Evolutionary conservation across 495 filamentous ascomycete genomes (phyloP), one percentile per base, ranked within the genome.

Genomic region (Alectoria sarmentosa): DNA sequence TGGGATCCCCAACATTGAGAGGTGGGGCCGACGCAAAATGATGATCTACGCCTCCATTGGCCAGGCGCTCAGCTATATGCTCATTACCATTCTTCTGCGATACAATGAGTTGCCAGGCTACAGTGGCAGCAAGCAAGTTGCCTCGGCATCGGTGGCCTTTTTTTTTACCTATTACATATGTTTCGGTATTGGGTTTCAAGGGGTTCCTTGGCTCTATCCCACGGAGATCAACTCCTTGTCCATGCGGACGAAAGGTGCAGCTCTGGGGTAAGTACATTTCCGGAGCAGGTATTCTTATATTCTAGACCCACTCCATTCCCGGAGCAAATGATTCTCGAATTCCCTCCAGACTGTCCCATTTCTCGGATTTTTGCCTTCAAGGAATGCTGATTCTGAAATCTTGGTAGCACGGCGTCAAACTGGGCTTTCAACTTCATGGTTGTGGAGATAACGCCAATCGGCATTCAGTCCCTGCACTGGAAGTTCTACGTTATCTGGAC

Each of bases 401-500:
- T n/a, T n/a, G n/a, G n/a, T n/a, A n/a, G n/a, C 1, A 86, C 86
- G 8, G 84, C 81, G 3, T 83, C 81, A 0, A 82, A 85, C 63
- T 87, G 85, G 84, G 59, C 59, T 23, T 77, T 82, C 70, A 86
- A 87, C 67, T 87, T 83, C 66, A 80, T 83, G 74, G 80, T 87
- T 30, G 85, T 88, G 1, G 81, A 87, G 73, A 82, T 87, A 41
- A 88, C 86, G 0, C 85, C 84, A 3, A 78, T 80, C 11, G 62
- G 84, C 21, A 83, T 86, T 69, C 75, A 80, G n/a, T 80, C 76
- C 61, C 77, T 88, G 17, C 73, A 76, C 1, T 89, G 85, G 86
- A 73, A 76, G 46, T 86, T 85, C 62, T 90, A 85, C 70, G 80
- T 89, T 65, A 84, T 88, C 65, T 89, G 83, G 73, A 82, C 83